Evolutionary conservation across 192 early-diverging fungal species (phyloP).

Genomic region (Podila epicladia): DNA sequence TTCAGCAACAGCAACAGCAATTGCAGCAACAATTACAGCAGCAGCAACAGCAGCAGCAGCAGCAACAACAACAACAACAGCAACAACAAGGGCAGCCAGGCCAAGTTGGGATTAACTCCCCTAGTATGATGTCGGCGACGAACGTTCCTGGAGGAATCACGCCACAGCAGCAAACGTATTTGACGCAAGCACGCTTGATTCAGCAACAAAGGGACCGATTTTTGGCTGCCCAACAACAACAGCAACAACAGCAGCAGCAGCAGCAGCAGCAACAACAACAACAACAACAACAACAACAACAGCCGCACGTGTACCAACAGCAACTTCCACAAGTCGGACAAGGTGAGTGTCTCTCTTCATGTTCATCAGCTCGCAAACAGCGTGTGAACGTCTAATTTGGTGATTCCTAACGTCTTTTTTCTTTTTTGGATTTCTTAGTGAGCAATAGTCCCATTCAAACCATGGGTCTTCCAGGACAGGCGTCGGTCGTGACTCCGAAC

Average conservation of each 20-base stretch:
- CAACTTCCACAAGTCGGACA: slow-evolving; percentile 13
- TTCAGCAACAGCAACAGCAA: slow-evolving; percentile 31
- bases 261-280: slow-evolving; percentile 19
- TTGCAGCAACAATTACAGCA: slow-evolving; percentile 8
- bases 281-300: slow-evolving; percentile 32
- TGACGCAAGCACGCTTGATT: slow-evolving; percentile 33
- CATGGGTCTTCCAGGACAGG: slow-evolving; percentile 22
- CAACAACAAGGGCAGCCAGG: slow-evolving; percentile 6
- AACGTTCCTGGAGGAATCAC: slow-evolving; percentile 15
- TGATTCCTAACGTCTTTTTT: not conserved
- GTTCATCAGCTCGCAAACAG: not conserved
- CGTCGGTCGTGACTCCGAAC: slow-evolving; percentile 6
- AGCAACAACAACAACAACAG: slow-evolving; percentile 12
- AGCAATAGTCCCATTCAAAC: slow-evolving; percentile 30
- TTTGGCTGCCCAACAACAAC: slow-evolving; percentile 3
- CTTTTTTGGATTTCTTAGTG: not conserved
- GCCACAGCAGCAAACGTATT: slow-evolving; percentile 18
- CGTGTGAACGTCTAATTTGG: too few relatives aligned
- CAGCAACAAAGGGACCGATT: slow-evolving; percentile 28
- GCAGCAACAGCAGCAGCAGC: slow-evolving; percentile 1
- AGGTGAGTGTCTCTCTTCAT: slow-evolving; percentile 5
- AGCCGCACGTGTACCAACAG: slow-evolving; percentile 7
- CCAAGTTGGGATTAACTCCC: slow-evolving; percentile 15
- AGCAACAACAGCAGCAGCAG: slow-evolving; percentile 31
- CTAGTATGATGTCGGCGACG: slow-evolving; percentile 22